These are phyloP conservation scores for Apiospora hydei DNA, from an alignment of 2,329 filamentous ascomycete species.

Conservation along the genomic window DNA sequence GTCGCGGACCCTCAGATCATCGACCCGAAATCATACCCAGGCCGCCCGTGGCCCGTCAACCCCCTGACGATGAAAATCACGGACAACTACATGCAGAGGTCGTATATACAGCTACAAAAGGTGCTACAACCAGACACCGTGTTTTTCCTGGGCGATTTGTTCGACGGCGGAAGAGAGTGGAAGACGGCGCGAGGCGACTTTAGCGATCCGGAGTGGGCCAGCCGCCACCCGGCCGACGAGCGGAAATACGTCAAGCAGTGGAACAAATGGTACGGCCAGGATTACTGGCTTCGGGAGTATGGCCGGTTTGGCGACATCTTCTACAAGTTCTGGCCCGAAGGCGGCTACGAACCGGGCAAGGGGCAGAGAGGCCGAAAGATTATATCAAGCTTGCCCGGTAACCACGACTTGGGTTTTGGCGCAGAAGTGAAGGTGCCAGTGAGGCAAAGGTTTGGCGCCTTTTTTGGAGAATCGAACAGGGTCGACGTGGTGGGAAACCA, in stretches of 20 bases:
- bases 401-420: slow-evolving; percentile 94
- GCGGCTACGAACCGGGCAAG: slow-evolving; percentile 58
- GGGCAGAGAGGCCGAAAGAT: slow-evolving; percentile 77
- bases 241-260: slow-evolving; percentile 66
- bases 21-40: slow-evolving; percentile 94
- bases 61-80: slow-evolving; percentile 68
- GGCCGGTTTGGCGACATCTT: slow-evolving; percentile 87
- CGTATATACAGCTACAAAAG: slow-evolving; percentile 80
- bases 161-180: slow-evolving; percentile 97
- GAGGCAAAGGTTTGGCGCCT: slow-evolving; percentile 82
- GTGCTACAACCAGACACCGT: slow-evolving; percentile 84
- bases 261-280: slow-evolving; percentile 78
- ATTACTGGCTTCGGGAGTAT: slow-evolving; percentile 89
- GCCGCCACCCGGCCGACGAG: slow-evolving; percentile 58
- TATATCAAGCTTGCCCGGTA: slow-evolving; percentile 87
- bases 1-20: slow-evolving; percentile 92
- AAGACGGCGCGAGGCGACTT: slow-evolving; percentile 70
- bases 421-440: slow-evolving; percentile 82
- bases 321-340: slow-evolving; percentile 70
- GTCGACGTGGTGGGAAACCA: slow-evolving; percentile 95
- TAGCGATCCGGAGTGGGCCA: slow-evolving; percentile 65
- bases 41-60: slow-evolving; percentile 69
- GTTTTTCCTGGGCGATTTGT: slow-evolving; percentile 91
- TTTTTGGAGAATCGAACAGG: slow-evolving; percentile 90
- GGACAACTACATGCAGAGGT: slow-evolving; percentile 87